phyloP scores from a whole-genome alignment of 129 eudicot species.

The Erigeron canadensis region DNA sequence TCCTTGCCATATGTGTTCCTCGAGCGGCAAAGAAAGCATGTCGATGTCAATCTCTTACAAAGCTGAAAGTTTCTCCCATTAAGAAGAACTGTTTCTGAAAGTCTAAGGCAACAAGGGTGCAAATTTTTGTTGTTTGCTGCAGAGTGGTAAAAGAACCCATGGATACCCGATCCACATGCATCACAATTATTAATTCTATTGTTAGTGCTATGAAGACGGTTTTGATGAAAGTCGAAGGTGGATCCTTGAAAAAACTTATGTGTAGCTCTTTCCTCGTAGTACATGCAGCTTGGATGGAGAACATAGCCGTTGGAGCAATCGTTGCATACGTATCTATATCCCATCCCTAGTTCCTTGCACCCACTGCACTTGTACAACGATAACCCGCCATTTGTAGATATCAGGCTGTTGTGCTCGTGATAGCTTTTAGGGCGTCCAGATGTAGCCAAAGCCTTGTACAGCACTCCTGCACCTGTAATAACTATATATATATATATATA shows the following conservation, averaged over 20 bases:
- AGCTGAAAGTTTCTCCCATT: neutral
- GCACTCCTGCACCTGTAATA: neutral
- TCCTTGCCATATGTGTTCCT: neutral
- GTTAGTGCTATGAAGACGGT: neutral
- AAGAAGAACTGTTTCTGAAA: neutral
- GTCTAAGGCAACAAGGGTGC: slow-evolving; percentile 20
- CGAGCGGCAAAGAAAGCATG: neutral
- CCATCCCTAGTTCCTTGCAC: slow-evolving; percentile 5
- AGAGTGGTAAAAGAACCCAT: slow-evolving; percentile 11
- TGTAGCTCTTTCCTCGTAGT: neutral
- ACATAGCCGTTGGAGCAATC: slow-evolving; percentile 2
- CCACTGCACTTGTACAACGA: neutral
- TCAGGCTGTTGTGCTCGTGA: neutral
- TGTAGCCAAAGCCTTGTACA: neutral
- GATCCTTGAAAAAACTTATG: slow-evolving; percentile 5
- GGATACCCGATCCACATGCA: slow-evolving; percentile 3
- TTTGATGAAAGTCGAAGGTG: slow-evolving; percentile 7
- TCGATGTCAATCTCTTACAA: neutral
- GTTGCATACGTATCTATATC: slow-evolving; percentile 7
- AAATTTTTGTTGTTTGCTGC: neutral
- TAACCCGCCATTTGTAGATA: neutral
- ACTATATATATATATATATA: too few relatives aligned
- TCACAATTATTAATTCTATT: slow-evolving; percentile 14
- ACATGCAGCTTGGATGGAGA: slow-evolving; percentile 18
- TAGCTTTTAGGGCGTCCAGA: neutral